Evolutionary conservation across 2,329 filamentous ascomycete genomes (phyloP).

Genomic region (Claviceps capensis): DNA sequence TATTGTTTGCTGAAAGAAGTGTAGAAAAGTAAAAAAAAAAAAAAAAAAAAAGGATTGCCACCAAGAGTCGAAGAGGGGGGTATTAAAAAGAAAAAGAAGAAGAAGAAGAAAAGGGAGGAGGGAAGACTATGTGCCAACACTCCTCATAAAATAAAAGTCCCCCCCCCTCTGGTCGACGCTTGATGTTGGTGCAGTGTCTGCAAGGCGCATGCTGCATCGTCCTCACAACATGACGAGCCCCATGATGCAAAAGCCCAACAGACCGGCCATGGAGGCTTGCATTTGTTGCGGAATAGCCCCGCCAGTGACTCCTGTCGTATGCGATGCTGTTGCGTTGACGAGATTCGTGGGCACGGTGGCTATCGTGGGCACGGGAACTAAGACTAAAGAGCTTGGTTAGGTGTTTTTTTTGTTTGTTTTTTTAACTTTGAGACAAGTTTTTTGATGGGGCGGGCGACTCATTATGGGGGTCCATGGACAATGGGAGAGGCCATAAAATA

Average conservation of each 20-base stretch:
- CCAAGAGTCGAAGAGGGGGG: neutral
- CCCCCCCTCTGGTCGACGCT: neutral
- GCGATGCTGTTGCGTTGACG: slow-evolving; percentile 15
- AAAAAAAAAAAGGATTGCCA: neutral
- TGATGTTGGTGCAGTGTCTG: slow-evolving; percentile 1
- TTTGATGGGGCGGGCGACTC: neutral
- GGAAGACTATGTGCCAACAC: neutral
- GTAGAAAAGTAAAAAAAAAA: neutral
- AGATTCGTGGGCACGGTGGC: slow-evolving; percentile 6
- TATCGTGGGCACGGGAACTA: slow-evolving; percentile 5
- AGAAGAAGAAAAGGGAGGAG: neutral
- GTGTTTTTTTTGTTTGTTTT: neutral
- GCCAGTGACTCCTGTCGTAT: slow-evolving; percentile 16
- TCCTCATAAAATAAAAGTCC: neutral
- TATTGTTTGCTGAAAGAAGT: neutral
- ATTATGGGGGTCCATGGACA: neutral
- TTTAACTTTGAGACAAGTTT: neutral
- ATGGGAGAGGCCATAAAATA: neutral
- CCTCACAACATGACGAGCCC: slow-evolving; percentile 21
- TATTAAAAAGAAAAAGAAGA: neutral
- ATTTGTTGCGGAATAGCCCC: slow-evolving; percentile 19
- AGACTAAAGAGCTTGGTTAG: slow-evolving; percentile 2
- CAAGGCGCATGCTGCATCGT: neutral
- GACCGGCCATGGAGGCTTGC: slow-evolving; percentile 20
- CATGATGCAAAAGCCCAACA: slow-evolving; percentile 24